phyloP scores from a whole-genome alignment of 1,139 yeast genomes.

The Taphrina flavorubra region DNA sequence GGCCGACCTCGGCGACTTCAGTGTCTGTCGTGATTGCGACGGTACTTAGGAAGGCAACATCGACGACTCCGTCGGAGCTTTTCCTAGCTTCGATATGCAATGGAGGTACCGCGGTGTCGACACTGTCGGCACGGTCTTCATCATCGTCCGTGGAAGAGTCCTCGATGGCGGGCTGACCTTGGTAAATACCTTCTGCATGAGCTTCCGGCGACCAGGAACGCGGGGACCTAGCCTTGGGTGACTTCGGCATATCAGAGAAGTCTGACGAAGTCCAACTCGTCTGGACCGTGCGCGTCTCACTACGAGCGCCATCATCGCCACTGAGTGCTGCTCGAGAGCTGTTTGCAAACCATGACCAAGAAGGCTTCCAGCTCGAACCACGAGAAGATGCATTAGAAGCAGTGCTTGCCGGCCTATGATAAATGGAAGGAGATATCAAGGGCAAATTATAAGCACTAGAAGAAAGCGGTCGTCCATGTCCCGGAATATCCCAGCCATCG shows the following conservation, averaged over 20 bases:
- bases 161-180: not conserved
- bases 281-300: conserved; percentile 30
- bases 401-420: conserved; percentile 34
- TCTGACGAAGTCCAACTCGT: conserved; percentile 35
- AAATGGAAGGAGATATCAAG: conserved; percentile 30
- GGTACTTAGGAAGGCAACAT: conserved; percentile 24
- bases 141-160: conserved; percentile 18
- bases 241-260: conserved; percentile 20
- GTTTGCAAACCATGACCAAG: conserved; percentile 39
- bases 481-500: conserved; percentile 36
- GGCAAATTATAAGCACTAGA: conserved; percentile 18
- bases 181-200: not conserved
- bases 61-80: conserved; percentile 25
- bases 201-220: conserved; percentile 21
- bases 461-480: conserved; percentile 21
- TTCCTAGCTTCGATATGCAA: conserved; percentile 2
- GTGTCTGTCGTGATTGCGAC: conserved; percentile 17
- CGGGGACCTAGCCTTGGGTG: conserved; percentile 18
- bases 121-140: conserved; percentile 22
- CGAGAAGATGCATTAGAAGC: conserved; percentile 27
- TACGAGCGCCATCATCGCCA: conserved; percentile 22
- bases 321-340: conserved; percentile 23
- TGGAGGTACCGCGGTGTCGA: conserved; percentile 6
- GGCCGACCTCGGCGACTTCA: conserved; percentile 5
- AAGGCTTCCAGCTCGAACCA: conserved; percentile 40